Base-by-base conservation (phyloP, 106 monocot species). In the Cymbidium sinense region DNA sequence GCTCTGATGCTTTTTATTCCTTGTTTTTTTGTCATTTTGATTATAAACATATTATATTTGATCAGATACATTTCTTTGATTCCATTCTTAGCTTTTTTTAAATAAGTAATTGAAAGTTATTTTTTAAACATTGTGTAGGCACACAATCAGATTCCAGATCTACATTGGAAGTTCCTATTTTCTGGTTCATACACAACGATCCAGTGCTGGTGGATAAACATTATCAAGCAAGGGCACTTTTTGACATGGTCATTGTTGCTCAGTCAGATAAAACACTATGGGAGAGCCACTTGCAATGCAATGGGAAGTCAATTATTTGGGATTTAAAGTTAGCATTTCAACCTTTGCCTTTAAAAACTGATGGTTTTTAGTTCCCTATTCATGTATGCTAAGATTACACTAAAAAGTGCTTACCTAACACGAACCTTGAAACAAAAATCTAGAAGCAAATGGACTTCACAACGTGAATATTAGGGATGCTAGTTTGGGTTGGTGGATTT, bases 271-370 rank as follows among this genome's bases (percentile, higher is more conserved):
- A 50, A 77, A 64, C 93, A 76, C 83, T 89, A 39, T 96, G 96
- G 96, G 96, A 96, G 80, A 96, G 89, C 80, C 89, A 96, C 76
- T 86, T 96, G 79, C 96, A 96, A 77, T 96, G 96, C 80, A 96
- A 96, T 81, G 91, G 93, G 77, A 86, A 54, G 77, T 82, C 93
- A 50, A 79, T 96, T 84, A 41, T 90, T 58, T 93, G 70, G 89
- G 96, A 96, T 75, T 85, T 96, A 76, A 93, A 93, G 96, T 96
- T 79, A 79, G 81, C 2, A 47, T 76, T 70, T 69, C 18, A 30
- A 0, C 12, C 4, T 64, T 34, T 43, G 6, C 44, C 28, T 47
- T 23, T 29, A 36, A 37, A 35, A 36, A 36, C 8, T 15, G 47
- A 47, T 58, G 3, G 23, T 23, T 58, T 37, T 35, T 4, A 36